Conservation (phyloP, 805 yeast species). For the Ogataea ramenticola region DNA sequence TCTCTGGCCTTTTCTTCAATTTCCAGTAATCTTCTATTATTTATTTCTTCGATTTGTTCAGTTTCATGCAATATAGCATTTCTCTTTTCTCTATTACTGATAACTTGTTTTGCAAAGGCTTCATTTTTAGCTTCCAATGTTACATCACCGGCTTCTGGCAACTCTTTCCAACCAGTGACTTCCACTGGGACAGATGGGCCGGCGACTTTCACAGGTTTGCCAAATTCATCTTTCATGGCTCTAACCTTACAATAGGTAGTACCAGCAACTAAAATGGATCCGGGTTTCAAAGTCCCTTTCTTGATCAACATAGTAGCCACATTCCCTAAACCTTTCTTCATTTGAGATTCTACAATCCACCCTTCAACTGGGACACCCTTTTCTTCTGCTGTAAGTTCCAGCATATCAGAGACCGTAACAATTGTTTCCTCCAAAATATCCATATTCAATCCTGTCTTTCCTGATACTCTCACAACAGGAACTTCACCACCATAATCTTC, state of each 20-base stretch:
- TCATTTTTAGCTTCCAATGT: constrained; percentile 73
- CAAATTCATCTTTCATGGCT: constrained; percentile 67
- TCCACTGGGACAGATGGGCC: constrained; percentile 89
- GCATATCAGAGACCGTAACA: constrained; percentile 73
- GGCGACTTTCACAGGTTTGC: constrained; percentile 56
- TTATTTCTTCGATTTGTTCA: constrained; percentile 61
- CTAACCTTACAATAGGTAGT: constrained; percentile 79
- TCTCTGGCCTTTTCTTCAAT: constrained; percentile 44
- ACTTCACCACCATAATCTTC: constrained; percentile 96
- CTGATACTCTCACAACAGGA: constrained; percentile 82
- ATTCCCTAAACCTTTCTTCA: constrained; percentile 75
- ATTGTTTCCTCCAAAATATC: constrained; percentile 86
- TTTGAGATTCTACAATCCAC: constrained; percentile 81
- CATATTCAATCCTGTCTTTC: constrained; percentile 85
- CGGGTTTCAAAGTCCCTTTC: constrained; percentile 67
- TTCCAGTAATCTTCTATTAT: constrained; percentile 54
- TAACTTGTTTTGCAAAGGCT: constrained; percentile 65
- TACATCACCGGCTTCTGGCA: constrained; percentile 88
- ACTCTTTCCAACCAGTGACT: constrained; percentile 87
- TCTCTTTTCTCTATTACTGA: constrained; percentile 53
- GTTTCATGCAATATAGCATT: constrained; percentile 48
- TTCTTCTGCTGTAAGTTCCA: constrained; percentile 63
- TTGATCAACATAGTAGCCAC: constrained; percentile 80
- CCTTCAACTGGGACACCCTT: constrained; percentile 64
- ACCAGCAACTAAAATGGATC: constrained; percentile 79